These are phyloP conservation scores for Aegilops longissima DNA, from an alignment of 176 grass and related monocot species.

Conservation along the genomic window DNA sequence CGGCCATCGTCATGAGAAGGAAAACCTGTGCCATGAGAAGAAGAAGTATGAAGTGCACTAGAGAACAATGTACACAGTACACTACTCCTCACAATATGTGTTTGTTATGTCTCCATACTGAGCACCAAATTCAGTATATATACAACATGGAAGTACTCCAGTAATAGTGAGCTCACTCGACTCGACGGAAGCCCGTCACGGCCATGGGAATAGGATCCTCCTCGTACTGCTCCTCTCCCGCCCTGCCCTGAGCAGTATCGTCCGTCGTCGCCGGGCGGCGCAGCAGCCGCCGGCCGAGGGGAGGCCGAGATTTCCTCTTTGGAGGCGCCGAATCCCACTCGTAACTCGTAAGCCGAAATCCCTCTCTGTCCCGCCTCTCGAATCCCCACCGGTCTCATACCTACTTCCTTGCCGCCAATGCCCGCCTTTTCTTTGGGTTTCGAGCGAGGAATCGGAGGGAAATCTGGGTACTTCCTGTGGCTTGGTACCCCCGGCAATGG, in stretches of 20 bases:
- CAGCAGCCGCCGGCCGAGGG: background rate
- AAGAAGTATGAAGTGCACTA: too few species aligned
- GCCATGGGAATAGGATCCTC: background rate
- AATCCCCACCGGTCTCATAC: background rate
- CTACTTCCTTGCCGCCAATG: background rate
- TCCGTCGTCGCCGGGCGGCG: background rate
- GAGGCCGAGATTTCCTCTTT: conserved; percentile 1
- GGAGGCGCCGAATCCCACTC: background rate
- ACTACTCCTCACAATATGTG: too few species aligned
- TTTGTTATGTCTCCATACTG: too few species aligned
- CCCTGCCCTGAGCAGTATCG: background rate
- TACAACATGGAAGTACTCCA: too few species aligned
- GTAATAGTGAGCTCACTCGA: background rate
- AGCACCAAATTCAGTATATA: too few species aligned
- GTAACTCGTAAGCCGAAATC: background rate
- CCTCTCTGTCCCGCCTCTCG: background rate
- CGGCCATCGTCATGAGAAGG: too few species aligned
- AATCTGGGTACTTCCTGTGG: background rate
- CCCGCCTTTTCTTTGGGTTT: background rate
- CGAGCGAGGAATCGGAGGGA: background rate
- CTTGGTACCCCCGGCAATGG: background rate
- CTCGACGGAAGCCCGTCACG: background rate
- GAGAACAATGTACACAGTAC: too few species aligned
- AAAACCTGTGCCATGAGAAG: too few species aligned
- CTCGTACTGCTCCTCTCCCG: background rate